Evolutionary conservation across 441 rosid genomes (phyloP).

Genomic region (Mallotus japonicus): DNA sequence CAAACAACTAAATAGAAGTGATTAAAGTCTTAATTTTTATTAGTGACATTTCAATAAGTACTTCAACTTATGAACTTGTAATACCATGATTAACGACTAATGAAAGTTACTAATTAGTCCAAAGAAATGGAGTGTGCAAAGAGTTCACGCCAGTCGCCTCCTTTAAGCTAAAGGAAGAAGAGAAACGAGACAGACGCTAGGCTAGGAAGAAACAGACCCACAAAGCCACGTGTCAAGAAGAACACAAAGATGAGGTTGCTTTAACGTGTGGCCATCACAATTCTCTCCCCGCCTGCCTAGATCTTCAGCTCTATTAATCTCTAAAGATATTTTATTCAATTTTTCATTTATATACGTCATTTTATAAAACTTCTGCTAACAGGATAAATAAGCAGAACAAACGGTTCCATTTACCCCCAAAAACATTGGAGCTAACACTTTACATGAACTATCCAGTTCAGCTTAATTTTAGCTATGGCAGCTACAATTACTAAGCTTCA

Average conservation of each 20-base stretch:
- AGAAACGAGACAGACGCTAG: not conserved
- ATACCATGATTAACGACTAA: too few relatives aligned
- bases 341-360: not conserved
- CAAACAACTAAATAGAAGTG: too few relatives aligned
- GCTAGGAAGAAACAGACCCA: slow-evolving; percentile 17
- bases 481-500: slow-evolving; percentile 50
- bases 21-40: too few relatives aligned
- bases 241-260: slow-evolving; percentile 63
- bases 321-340: slow-evolving; percentile 20
- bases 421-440: not conserved
- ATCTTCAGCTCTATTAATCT: not conserved
- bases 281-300: slow-evolving; percentile 24
- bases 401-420: not conserved
- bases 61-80: too few relatives aligned
- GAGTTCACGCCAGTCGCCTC: not conserved
- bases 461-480: slow-evolving; percentile 34
- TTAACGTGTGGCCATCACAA: slow-evolving; percentile 94
- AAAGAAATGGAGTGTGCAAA: not conserved
- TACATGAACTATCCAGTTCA: slow-evolving; percentile 16
- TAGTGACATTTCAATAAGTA: too few relatives aligned
- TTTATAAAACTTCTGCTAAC: not conserved
- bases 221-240: slow-evolving; percentile 49
- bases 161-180: too few relatives aligned
- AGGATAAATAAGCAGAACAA: not conserved
- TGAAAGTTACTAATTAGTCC: too few relatives aligned